Evolutionary conservation across 192 early-diverging fungal genomes (phyloP), one percentile per base, ranked within the genome.

Genomic region (Dispira parvispora): DNA sequence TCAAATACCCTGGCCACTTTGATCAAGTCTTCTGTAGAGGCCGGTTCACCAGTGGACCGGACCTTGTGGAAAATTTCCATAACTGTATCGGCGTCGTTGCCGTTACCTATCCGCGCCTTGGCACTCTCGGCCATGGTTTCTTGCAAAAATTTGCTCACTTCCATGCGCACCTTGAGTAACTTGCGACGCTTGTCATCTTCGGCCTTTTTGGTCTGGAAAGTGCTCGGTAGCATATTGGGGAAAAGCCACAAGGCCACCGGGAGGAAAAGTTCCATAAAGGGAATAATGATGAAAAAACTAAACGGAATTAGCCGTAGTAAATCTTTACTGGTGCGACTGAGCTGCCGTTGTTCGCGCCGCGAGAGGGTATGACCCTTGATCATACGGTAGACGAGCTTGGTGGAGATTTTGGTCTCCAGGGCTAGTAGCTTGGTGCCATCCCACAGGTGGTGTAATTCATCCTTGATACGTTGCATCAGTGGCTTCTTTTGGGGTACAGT

Each of bases 181-280:
- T 92, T 94, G 67, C 80, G 83, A 67, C 87, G 88, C 75, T 98
- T 98, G 76, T 98, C 91, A 64, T 98, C 95, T 72, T 89, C 76
- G 8, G 63, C 45, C 54, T 70, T 67, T 74, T 90, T 88, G 80
- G 86, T 85, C 71, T 94, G 92, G 75, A 93, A 98, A 6, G 95
- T 98, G 61, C 84, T 87, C 11, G 95, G 95, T 43, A 98, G 70
- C 91, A 98, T 95, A 66, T 92, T 88, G 23, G 95, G 95, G 83
- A 96, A 98, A 50, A 98, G 73, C 70, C 89, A 87, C 52, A 98
- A 73, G 10, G 89, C 80, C 32, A 98, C 79, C 12, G 95, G 95
- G 43, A 98, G 73, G 49, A 91, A 75, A n/a, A 98, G 78, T 75
- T 98, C 95, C 68, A 91, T 84, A 72, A 98, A 98, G 46, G 95